Evolutionary conservation across 139 green algal species (phyloP).

Genomic region (Chlamydomonas sphaeroides): DNA sequence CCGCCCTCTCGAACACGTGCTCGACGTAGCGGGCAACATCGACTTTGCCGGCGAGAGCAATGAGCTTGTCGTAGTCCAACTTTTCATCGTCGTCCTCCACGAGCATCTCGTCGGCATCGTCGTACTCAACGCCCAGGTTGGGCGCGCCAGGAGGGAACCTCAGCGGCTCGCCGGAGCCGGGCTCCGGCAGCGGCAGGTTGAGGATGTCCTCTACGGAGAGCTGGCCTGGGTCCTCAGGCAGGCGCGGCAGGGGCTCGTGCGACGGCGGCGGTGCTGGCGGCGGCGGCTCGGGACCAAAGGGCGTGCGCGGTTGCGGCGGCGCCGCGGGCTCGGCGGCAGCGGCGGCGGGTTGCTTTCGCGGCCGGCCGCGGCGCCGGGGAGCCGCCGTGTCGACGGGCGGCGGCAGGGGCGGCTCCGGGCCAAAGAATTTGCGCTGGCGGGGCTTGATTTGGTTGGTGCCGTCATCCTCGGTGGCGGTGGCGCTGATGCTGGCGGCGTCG

Average conservation of each 20-base stretch:
- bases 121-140: no score
- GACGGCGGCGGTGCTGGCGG: not conserved
- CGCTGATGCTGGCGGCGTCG: no score
- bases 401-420: constrained; percentile 1
- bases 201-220: constrained; percentile 23
- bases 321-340: not conserved
- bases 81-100: not conserved
- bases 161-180: constrained; percentile 4
- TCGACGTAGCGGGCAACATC: not conserved
- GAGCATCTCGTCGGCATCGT: not conserved
- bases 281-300: not conserved
- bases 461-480: no score
- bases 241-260: not conserved
- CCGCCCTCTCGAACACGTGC: not conserved
- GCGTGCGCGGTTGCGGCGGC: not conserved
- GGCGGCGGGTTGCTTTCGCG: not conserved
- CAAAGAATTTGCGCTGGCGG: not conserved
- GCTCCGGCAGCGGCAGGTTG: constrained; percentile 11
- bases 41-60: not conserved
- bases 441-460: no score
- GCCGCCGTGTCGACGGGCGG: no score
- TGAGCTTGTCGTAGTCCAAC: constrained; percentile 31
- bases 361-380: no score
- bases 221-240: constrained; percentile 1
- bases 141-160: no score